Evolutionary conservation across 257 asterid genomes (phyloP).

Genomic region (Jacaranda mimosifolia): DNA sequence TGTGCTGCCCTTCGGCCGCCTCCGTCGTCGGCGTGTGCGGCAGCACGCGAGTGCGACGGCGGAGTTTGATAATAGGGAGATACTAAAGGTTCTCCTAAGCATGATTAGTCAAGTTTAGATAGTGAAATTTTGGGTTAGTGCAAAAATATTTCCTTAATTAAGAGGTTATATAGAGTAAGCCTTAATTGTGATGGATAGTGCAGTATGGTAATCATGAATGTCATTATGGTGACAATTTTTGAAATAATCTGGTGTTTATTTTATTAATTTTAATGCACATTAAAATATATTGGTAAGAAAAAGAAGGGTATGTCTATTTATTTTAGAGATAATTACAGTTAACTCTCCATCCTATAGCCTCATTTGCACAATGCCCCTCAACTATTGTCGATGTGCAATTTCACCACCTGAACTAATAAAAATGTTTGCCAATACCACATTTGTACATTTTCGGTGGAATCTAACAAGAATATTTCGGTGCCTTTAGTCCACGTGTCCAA

Average conservation of each 20-base stretch:
- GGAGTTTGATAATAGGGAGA: slow-evolving; percentile 46
- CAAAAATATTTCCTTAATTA: background rate
- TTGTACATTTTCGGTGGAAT: too few species aligned
- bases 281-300: slow-evolving; percentile 34
- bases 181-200: slow-evolving; percentile 15
- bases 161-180: slow-evolving; percentile 31
- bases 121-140: background rate
- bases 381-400: too few species aligned
- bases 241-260: slow-evolving; percentile 35
- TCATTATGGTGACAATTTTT: slow-evolving; percentile 45
- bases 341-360: too few species aligned
- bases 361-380: too few species aligned
- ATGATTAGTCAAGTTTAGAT: slow-evolving; percentile 31
- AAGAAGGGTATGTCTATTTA: background rate
- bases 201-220: slow-evolving; percentile 37
- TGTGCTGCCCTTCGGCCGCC: slow-evolving; percentile 47
- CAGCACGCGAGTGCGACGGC: slow-evolving; percentile 56
- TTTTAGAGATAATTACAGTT: too few species aligned
- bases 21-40: slow-evolving; percentile 45
- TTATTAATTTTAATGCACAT: slow-evolving; percentile 27
- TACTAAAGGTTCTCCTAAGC: slow-evolving; percentile 48
- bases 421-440: too few species aligned
- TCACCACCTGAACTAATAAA: too few species aligned
- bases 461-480: too few species aligned
- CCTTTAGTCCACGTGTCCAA: too few species aligned